These are phyloP conservation scores for Misopates orontium DNA, from an alignment of 257 asterid species.

Conservation along the genomic window DNA sequence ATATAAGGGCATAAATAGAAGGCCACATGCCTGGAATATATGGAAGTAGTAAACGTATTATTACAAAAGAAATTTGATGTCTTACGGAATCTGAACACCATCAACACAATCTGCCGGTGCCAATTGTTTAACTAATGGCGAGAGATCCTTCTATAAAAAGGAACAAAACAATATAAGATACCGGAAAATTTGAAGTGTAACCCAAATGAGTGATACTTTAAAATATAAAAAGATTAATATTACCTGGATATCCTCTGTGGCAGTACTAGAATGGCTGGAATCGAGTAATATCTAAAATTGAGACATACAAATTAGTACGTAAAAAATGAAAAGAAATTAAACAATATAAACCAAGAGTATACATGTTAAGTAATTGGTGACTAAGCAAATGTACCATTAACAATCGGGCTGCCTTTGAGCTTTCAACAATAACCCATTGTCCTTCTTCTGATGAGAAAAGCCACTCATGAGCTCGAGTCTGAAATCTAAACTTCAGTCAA, in stretches of 20 bases:
- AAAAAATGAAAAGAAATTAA: conserved; percentile 3
- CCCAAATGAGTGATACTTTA: conserved; percentile 10
- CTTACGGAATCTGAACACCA: conserved; percentile 82
- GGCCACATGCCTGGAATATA: conserved; percentile 5
- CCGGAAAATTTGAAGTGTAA: conserved; percentile 16
- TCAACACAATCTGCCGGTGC: conserved; percentile 47
- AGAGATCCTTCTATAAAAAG: conserved; percentile 68
- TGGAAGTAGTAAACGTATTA: conserved; percentile 10
- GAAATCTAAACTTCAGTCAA: conserved; percentile 53
- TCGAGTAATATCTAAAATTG: conserved; percentile 66
- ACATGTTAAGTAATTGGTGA: neutral
- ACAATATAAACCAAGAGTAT: conserved; percentile 13
- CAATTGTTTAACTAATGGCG: conserved; percentile 86
- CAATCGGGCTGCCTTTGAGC: conserved; percentile 80
- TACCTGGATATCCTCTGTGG: conserved; percentile 88
- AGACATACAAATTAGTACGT: conserved; percentile 16
- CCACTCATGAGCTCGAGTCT: conserved; percentile 91
- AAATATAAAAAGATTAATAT: conserved; percentile 16
- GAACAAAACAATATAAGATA: conserved; percentile 26
- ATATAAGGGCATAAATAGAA: conserved; percentile 1
- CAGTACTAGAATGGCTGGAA: conserved; percentile 53
- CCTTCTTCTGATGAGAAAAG: conserved; percentile 91
- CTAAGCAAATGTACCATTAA: conserved; percentile 56
- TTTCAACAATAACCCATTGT: conserved; percentile 78
- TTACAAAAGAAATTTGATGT: conserved; percentile 21